A percentile compares a stretch with the other conserved stretches of the same genome.
Evolutionary conservation across 495 filamentous ascomycete genomes (phyloP).

Genomic region (Aspergillus coremiiformis): DNA sequence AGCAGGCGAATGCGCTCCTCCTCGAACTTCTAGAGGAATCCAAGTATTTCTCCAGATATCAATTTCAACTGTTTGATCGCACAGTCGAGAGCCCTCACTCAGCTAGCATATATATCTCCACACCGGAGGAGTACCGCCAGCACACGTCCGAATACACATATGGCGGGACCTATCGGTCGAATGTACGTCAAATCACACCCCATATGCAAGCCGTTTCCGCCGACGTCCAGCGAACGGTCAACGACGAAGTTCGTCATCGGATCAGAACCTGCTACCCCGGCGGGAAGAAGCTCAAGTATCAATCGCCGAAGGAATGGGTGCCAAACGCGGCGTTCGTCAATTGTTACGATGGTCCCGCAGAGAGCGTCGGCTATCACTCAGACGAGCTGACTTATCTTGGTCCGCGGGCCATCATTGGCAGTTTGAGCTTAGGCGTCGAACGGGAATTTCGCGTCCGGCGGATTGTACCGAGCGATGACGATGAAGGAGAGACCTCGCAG

Average conservation of each 20-base stretch:
- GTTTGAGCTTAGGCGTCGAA: slow-evolving; percentile 79
- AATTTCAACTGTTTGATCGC: slow-evolving; percentile 81
- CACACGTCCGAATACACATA: slow-evolving; percentile 79
- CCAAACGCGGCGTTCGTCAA: slow-evolving; percentile 93
- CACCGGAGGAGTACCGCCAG: slow-evolving; percentile 46
- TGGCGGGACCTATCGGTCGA: slow-evolving; percentile 65
- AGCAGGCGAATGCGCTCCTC: slow-evolving; percentile 65
- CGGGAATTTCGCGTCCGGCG: slow-evolving; percentile 84
- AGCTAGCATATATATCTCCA: slow-evolving; percentile 71
- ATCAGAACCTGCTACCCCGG: slow-evolving; percentile 54
- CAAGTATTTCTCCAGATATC: slow-evolving; percentile 60
- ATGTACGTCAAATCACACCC: slow-evolving; percentile 67
- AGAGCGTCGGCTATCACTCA: slow-evolving; percentile 85
- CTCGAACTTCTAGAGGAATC: slow-evolving; percentile 70
- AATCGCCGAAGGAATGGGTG: slow-evolving; percentile 63
- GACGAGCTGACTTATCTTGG: slow-evolving; percentile 93
- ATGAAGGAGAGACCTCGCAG: slow-evolving; percentile 1
- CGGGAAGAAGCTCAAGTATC: slow-evolving; percentile 68
- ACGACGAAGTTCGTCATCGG: slow-evolving; percentile 58
- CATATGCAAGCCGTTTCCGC: slow-evolving; percentile 57
- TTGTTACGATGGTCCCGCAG: slow-evolving; percentile 70
- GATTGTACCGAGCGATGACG: slow-evolving; percentile 51
- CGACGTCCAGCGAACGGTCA: slow-evolving; percentile 65
- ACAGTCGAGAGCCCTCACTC: slow-evolving; percentile 77
- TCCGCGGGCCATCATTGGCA: slow-evolving; percentile 79